These are phyloP conservation scores for Colletotrichum destructivum DNA, from an alignment of 2,329 filamentous ascomycete genomes.

Conservation along the genomic window DNA sequence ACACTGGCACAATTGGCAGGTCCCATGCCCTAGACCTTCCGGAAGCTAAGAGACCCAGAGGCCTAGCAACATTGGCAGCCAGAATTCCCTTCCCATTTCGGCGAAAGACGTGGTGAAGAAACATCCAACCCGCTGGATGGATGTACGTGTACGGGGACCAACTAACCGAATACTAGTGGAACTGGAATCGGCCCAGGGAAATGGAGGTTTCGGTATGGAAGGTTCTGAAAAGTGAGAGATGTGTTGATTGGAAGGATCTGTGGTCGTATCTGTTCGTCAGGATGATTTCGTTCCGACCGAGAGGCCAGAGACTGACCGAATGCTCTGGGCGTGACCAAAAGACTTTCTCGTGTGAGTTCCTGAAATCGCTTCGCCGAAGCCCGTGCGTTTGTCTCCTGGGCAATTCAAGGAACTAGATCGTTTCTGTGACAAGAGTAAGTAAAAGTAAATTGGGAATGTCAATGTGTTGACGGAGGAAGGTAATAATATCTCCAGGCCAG, in stretches of 20 bases:
- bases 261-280: not conserved
- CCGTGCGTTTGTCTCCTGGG: not conserved
- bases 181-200: not conserved
- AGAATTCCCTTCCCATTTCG: not conserved
- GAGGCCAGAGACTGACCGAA: not conserved
- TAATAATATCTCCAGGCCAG: not conserved
- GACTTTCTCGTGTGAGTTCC: not conserved
- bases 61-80: not conserved
- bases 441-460: not conserved
- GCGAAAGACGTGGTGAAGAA: not conserved
- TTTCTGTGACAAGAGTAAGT: slow-evolving; percentile 15
- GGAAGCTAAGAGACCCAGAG: not conserved
- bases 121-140: not conserved
- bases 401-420: slow-evolving; percentile 8
- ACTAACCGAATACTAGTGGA: not conserved
- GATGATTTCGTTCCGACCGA: not conserved
- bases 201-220: not conserved
- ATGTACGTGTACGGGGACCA: not conserved
- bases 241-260: not conserved
- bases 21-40: not conserved
- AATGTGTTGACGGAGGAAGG: not conserved
- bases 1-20: not conserved
- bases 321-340: not conserved
- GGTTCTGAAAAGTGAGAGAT: not conserved
- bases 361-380: not conserved